Base-by-base conservation (phyloP, 345 rosid species). In the Euphorbia peplus region DNA sequence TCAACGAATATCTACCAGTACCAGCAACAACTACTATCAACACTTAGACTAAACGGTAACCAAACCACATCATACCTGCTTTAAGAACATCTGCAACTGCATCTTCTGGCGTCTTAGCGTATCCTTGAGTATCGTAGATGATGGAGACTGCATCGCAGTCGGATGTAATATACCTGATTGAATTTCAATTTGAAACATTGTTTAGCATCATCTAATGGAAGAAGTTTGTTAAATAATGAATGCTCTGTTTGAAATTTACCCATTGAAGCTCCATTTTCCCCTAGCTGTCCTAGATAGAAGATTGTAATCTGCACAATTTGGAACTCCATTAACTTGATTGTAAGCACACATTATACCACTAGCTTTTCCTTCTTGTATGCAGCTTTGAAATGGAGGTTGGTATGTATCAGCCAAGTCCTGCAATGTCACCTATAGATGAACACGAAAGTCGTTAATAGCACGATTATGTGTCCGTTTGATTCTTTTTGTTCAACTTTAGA, bases 71-170 rank as follows among this genome's bases (percentile, higher is more conserved):
- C 53, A 18, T 77, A 85, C 95, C 97, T 3, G 98, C 96, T 80
- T 80, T 88, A 68, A 91, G 96, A 44, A 86, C 95, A 67, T 83
- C 89, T 11, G 73, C 91, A 0, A 91, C 91, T 0, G 95, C 97
- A 68, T 93, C 96, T 78, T 91, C 96, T 1, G 95, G 97, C 18
- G 83, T 18, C 67, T 90, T 87, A 21, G 84, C 87, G 44, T 86
- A 91, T 61, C 87, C 83, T 78, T 89, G 90, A 2, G 32, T 72
- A 2, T 84, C 84, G 37, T 85, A 64, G 60, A 91, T 87, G 70
- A 89, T 79, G 14, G 87, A 72, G 18, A 95, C 97, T 0, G 99
- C 96, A 60, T 95, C 96, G 60, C 98, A 95, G 70, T 91, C 97
- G 6, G 96, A 95, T 18, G 87, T 80, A 22, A 95, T 84, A 76